Evolutionary conservation across 371 early-diverging fungal genomes (phyloP).

Genomic region (Smittium culicis): DNA sequence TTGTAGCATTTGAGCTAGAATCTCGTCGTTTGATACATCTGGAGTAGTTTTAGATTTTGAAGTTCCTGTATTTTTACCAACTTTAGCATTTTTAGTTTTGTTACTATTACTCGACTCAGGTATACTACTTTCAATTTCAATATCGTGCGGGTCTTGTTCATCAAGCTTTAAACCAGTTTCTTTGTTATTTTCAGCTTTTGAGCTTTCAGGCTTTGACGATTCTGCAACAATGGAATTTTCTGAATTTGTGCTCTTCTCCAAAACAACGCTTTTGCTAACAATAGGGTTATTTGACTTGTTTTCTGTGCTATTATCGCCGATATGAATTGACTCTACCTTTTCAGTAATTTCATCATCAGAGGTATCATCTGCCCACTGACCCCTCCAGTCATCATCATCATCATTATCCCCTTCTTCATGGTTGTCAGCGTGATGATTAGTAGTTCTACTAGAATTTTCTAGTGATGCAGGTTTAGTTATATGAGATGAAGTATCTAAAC

Average conservation of each 20-base stretch:
- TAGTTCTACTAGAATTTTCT: background rate
- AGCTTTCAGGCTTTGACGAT: background rate
- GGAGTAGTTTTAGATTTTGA: slow-evolving; percentile 5
- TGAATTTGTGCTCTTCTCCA: background rate
- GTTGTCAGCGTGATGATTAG: background rate
- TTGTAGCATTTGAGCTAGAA: slow-evolving; percentile 24
- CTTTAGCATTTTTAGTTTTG: background rate
- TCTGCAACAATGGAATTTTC: background rate
- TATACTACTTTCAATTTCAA: background rate
- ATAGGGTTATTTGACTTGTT: slow-evolving; percentile 5
- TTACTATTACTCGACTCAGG: background rate
- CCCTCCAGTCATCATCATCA: slow-evolving; percentile 26
- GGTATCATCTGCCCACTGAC: slow-evolving; percentile 27
- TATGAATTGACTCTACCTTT: slow-evolving; percentile 10
- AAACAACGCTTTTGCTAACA: background rate
- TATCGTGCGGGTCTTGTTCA: too few species aligned
- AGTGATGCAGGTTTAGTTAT: background rate
- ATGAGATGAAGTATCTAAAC: background rate
- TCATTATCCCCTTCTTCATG: slow-evolving; percentile 12
- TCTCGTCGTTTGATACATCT: slow-evolving; percentile 25
- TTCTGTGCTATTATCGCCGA: slow-evolving; percentile 2
- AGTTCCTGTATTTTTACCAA: background rate
- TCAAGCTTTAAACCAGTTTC: too few species aligned
- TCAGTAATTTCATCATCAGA: slow-evolving; percentile 7
- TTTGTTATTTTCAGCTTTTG: too few species aligned